Conservation (phyloP, 148 eudicot genomes). For the Linanthus parryae region DNA sequence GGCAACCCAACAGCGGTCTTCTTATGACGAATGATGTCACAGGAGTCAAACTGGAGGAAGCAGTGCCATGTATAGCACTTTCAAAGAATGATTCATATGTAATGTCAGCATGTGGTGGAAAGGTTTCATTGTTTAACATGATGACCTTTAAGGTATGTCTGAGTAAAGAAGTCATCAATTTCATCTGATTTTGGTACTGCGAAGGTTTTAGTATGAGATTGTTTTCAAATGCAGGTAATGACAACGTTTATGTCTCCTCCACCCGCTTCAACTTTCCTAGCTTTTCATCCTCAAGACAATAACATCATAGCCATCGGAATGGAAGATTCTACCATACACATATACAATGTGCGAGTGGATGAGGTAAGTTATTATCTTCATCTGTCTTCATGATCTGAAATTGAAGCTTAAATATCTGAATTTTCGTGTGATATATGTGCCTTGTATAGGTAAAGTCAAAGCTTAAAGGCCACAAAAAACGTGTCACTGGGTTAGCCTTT, state of each 20-base stretch:
- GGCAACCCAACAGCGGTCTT: constrained; percentile 99
- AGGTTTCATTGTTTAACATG: constrained; percentile 91
- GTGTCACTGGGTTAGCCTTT: constrained; percentile 76
- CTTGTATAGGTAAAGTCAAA: constrained; percentile 55
- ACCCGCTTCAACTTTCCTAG: constrained; percentile 86
- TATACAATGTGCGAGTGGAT: constrained; percentile 92
- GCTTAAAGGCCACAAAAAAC: constrained; percentile 74
- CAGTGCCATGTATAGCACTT: constrained; percentile 90
- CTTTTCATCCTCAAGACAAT: constrained; percentile 97
- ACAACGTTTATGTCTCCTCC: constrained; percentile 94
- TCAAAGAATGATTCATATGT: constrained; percentile 98
- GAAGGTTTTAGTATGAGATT: constrained; percentile 1
- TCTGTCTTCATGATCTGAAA: not conserved
- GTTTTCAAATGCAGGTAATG: constrained; percentile 58
- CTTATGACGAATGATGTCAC: constrained; percentile 79
- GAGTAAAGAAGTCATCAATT: not conserved
- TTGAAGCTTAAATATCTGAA: not conserved
- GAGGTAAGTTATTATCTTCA: constrained; percentile 41
- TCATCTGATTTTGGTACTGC: not conserved
- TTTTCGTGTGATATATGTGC: not conserved
- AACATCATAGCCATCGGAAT: constrained; percentile 96
- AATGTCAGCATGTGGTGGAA: constrained; percentile 95
- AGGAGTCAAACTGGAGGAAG: constrained; percentile 88
- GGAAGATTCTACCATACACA: constrained; percentile 95
- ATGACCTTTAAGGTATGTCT: constrained; percentile 86